phyloP scores from a whole-genome alignment of 1,139 yeast genomes.

The Pichia norvegensis region DNA sequence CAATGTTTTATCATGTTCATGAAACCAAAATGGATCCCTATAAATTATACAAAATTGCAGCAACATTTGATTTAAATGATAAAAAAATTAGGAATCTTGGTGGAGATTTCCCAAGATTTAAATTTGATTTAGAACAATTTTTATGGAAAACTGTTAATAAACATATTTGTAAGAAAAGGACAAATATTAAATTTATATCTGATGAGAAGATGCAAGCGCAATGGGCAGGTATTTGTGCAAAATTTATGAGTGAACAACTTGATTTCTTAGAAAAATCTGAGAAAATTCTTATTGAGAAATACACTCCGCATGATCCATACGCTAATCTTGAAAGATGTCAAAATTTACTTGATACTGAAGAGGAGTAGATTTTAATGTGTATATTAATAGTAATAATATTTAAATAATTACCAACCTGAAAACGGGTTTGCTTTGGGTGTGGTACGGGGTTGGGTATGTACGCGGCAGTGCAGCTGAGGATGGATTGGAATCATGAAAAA shows the following conservation, averaged over 20 bases:
- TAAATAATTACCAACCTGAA: no score
- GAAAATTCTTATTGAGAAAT: conserved; percentile 3
- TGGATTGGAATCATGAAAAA: no score
- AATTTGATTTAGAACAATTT: conserved; percentile 21
- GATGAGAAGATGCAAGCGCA: conserved; percentile 10
- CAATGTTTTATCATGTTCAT: conserved; percentile 26
- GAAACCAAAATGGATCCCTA: conserved; percentile 26
- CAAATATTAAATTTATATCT: conserved; percentile 19
- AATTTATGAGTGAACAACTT: conserved; percentile 23
- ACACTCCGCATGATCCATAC: conserved; percentile 7
- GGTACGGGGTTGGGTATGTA: no score
- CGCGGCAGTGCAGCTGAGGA: no score
- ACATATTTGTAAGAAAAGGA: conserved; percentile 23
- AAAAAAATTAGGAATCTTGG: conserved; percentile 20
- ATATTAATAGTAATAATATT: no score
- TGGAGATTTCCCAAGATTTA: conserved; percentile 17
- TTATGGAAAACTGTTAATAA: conserved; percentile 27
- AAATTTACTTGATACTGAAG: neutral
- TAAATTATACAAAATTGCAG: conserved; percentile 12
- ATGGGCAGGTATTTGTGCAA: conserved; percentile 19
- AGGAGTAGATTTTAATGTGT: neutral
- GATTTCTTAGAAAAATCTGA: conserved; percentile 13
- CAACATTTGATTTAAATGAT: conserved; percentile 18
- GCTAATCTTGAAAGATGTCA: conserved; percentile 10
- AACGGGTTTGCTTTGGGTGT: no score